These are phyloP conservation scores for Abrus precatorius DNA, from an alignment of 306 rosid genomes.

Conservation along the genomic window DNA sequence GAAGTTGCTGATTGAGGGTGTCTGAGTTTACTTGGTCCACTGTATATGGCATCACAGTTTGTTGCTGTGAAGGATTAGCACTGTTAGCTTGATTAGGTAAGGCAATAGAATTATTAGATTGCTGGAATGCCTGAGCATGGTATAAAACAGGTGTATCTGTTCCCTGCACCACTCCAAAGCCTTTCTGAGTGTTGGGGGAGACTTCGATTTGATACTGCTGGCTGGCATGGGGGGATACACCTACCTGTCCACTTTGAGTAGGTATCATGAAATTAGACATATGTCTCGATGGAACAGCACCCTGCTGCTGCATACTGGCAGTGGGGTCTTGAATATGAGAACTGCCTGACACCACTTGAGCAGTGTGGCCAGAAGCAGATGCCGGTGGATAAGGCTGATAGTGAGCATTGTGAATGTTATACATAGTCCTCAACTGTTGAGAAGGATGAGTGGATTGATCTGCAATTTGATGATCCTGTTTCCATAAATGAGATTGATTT, in stretches of 20 bases:
- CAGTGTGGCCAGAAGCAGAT: slow-evolving; percentile 65
- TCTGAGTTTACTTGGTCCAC: slow-evolving; percentile 70
- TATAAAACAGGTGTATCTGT: slow-evolving; percentile 69
- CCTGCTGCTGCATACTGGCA: slow-evolving; percentile 62
- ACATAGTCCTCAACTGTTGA: slow-evolving; percentile 72
- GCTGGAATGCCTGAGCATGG: slow-evolving; percentile 61
- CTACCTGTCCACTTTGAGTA: slow-evolving; percentile 67
- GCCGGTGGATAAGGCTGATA: slow-evolving; percentile 79
- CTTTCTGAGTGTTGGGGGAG: slow-evolving; percentile 63
- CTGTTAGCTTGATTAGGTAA: slow-evolving; percentile 65
- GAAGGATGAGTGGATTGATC: slow-evolving; percentile 67
- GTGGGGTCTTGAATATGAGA: slow-evolving; percentile 70
- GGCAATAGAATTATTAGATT: slow-evolving; percentile 54
- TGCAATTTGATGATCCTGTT: slow-evolving; percentile 76
- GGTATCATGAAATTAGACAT: slow-evolving; percentile 59
- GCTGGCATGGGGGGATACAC: slow-evolving; percentile 58
- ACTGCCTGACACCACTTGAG: slow-evolving; percentile 63
- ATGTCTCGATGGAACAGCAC: slow-evolving; percentile 69
- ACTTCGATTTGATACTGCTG: slow-evolving; percentile 70
- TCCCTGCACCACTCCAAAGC: slow-evolving; percentile 68
- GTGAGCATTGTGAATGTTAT: slow-evolving; percentile 64
- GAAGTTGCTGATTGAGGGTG: slow-evolving; percentile 71
- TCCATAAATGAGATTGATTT: slow-evolving; percentile 78
- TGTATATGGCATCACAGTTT: slow-evolving; percentile 57
- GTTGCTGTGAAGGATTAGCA: slow-evolving; percentile 65